These are phyloP conservation scores for Bertia moriformis DNA, from an alignment of 2,329 filamentous ascomycete species.

Conservation along the genomic window DNA sequence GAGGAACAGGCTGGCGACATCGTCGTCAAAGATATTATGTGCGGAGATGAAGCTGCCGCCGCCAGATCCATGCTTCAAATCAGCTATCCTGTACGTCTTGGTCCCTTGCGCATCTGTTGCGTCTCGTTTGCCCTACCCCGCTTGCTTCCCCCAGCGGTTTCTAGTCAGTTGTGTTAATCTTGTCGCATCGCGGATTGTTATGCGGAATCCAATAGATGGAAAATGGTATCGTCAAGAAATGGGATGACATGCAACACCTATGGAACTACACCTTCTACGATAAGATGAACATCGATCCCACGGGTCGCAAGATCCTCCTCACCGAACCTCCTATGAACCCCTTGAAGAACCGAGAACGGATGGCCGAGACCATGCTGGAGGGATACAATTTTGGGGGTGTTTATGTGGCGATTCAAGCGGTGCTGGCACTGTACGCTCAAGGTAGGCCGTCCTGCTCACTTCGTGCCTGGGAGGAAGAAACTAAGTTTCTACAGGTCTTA, in stretches of 20 bases:
- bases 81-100: constrained; percentile 53
- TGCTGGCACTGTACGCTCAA: constrained; percentile 89
- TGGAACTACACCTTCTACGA: constrained; percentile 99
- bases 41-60: constrained; percentile 90
- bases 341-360: constrained; percentile 87
- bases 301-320: constrained; percentile 87
- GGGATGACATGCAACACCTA: constrained; percentile 99
- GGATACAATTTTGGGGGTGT: constrained; percentile 91
- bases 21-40: constrained; percentile 97
- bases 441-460: constrained; percentile 40
- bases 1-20: constrained; percentile 60
- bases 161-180: too few species aligned
- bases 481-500: constrained; percentile 44
- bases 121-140: too few species aligned
- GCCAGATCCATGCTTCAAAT: constrained; percentile 96
- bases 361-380: constrained; percentile 99
- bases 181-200: too few species aligned
- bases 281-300: constrained; percentile 85
- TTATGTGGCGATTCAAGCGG: constrained; percentile 94
- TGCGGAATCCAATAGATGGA: too few species aligned
- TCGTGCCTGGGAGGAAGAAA: neutral
- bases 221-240: constrained; percentile 97
- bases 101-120: neutral
- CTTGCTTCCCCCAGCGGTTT: too few species aligned
- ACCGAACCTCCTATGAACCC: constrained; percentile 98